phyloP scores from a whole-genome alignment of 208 protist genomes.

The Leishmania guyanensis region DNA sequence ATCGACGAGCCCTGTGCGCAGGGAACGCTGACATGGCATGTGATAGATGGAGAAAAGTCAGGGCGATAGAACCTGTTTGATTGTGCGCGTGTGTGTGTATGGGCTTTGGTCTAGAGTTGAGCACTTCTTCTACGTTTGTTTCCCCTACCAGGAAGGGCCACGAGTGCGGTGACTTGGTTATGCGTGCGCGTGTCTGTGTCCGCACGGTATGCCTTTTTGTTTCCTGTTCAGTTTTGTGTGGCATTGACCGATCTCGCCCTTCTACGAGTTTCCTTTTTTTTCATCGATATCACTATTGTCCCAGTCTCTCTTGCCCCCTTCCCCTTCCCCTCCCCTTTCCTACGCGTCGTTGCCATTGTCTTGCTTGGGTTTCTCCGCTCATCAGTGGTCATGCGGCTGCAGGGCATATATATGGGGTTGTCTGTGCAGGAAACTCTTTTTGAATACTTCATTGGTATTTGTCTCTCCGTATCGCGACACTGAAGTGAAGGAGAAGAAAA shows the following conservation, averaged over 20 bases:
- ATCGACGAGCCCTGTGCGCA: not conserved
- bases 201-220: not conserved
- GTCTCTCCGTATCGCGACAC: not conserved
- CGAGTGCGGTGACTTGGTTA: not conserved
- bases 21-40: not conserved
- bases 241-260: not conserved
- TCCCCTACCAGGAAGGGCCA: not conserved
- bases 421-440: not conserved
- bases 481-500: not conserved
- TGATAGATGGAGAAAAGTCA: not conserved
- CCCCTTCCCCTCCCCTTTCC: not conserved
- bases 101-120: not conserved
- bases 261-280: not conserved
- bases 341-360: not conserved
- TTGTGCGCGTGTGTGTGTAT: not conserved
- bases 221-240: not conserved
- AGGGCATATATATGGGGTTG: too few relatives aligned
- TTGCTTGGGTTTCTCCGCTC: not conserved
- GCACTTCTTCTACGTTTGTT: not conserved
- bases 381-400: not conserved
- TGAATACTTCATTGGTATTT: not conserved
- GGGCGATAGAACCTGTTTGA: not conserved
- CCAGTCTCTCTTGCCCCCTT: not conserved
- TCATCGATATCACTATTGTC: not conserved
- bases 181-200: not conserved